phyloP scores from a whole-genome alignment of 106 monocot species.

The Dendrobium catenatum region DNA sequence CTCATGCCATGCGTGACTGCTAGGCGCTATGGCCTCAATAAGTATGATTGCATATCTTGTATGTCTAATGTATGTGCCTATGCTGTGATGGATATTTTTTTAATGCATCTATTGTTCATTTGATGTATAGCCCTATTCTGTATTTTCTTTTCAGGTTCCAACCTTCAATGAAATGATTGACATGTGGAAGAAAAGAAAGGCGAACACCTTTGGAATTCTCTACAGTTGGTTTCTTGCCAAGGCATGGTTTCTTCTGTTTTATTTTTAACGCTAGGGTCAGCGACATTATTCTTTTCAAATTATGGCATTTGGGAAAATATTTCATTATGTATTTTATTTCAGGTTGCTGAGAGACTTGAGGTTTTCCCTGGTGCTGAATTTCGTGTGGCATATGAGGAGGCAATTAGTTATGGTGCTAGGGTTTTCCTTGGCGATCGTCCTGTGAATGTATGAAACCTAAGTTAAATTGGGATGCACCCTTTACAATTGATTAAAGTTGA shows the following conservation, averaged over 20 bases:
- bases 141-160: slow-evolving; percentile 54
- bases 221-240: slow-evolving; percentile 96
- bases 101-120: background rate
- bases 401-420: slow-evolving; percentile 73
- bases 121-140: background rate
- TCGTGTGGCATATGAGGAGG: slow-evolving; percentile 93
- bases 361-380: slow-evolving; percentile 93
- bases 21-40: background rate
- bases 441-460: slow-evolving; percentile 45
- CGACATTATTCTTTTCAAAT: slow-evolving; percentile 3
- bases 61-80: background rate
- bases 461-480: background rate
- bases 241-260: slow-evolving; percentile 30
- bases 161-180: slow-evolving; percentile 85
- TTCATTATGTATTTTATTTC: background rate
- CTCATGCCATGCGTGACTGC: background rate
- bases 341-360: slow-evolving; percentile 82
- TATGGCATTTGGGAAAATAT: background rate
- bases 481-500: background rate
- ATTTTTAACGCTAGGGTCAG: background rate
- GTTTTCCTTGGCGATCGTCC: slow-evolving; percentile 93
- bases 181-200: slow-evolving; percentile 85
- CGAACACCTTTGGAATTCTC: slow-evolving; percentile 78
- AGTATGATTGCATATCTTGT: background rate
- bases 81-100: background rate